These are phyloP conservation scores for Hypsizygus ulmarius DNA, from an alignment of 1,284 basidiomycete genomes.

Conservation along the genomic window DNA sequence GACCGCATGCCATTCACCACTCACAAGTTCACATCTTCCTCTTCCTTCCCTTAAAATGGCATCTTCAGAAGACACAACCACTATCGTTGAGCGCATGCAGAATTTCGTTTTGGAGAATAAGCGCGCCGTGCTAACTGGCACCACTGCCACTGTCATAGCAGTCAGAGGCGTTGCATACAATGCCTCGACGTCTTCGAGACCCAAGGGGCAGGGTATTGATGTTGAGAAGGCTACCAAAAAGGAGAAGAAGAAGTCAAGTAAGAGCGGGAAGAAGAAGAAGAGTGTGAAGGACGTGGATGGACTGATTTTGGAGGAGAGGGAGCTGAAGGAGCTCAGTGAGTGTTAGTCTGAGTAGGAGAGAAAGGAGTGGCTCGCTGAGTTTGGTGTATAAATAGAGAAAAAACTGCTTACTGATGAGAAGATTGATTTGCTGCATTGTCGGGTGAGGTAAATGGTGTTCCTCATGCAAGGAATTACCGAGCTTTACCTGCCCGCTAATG, in stretches of 20 bases:
- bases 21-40: background rate
- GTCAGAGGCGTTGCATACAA: constrained; percentile 80
- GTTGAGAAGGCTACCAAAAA: constrained; percentile 53
- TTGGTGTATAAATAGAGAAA: constrained; percentile 28
- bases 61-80: constrained; percentile 19
- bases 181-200: constrained; percentile 50
- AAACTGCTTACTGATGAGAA: constrained; percentile 49
- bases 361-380: background rate
- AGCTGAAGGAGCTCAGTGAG: constrained; percentile 12
- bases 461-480: constrained; percentile 18
- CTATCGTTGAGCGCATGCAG: constrained; percentile 60
- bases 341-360: background rate
- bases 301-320: constrained; percentile 71
- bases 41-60: constrained; percentile 17
- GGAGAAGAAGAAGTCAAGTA: constrained; percentile 48
- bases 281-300: constrained; percentile 49
- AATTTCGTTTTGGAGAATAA: constrained; percentile 74
- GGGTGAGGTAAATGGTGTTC: constrained; percentile 57
- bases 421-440: constrained; percentile 57
- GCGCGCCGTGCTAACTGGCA: constrained; percentile 64
- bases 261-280: constrained; percentile 63
- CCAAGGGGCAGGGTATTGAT: constrained; percentile 29
- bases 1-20: no score
- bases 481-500: constrained; percentile 1
- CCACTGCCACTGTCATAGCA: constrained; percentile 70